Percentiles rank a stretch among this genome's conserved stretches.
phyloP scores from a whole-genome alignment of 1,284 basidiomycete genomes.

The Malassezia sp. region DNA sequence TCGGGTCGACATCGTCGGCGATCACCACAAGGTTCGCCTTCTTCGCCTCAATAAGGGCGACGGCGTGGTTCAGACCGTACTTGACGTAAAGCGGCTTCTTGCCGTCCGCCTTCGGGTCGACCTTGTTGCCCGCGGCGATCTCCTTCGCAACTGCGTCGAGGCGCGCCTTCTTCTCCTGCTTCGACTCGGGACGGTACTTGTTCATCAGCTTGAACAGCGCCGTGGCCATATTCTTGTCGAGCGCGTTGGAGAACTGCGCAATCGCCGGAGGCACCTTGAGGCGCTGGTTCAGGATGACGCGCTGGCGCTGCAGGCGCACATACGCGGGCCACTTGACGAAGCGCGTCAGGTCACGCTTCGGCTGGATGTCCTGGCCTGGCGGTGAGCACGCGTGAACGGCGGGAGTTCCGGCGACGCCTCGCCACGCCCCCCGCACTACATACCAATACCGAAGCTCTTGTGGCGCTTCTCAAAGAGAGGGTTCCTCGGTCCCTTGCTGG shows the following conservation, averaged over 20 bases:
- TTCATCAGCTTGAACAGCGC: constrained; percentile 95
- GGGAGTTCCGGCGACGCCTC: not conserved
- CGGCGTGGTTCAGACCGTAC: constrained; percentile 92
- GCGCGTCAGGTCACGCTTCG: constrained; percentile 79
- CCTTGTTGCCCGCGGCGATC: constrained; percentile 56
- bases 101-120: constrained; percentile 44
- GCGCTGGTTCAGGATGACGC: constrained; percentile 95
- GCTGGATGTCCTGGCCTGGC: constrained; percentile 84
- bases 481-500: constrained; percentile 63
- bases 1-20: constrained; percentile 95
- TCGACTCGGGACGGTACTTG: constrained; percentile 86
- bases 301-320: constrained; percentile 93
- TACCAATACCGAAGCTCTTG: constrained; percentile 92
- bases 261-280: constrained; percentile 97
- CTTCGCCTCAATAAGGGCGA: constrained; percentile 82
- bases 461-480: constrained; percentile 84
- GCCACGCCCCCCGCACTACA: constrained; percentile 37
- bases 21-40: constrained; percentile 95
- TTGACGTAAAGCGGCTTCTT: constrained; percentile 90
- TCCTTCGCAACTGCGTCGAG: constrained; percentile 65
- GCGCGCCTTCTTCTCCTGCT: constrained; percentile 95
- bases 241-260: constrained; percentile 90
- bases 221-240: constrained; percentile 99
- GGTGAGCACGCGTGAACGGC: too few species aligned
- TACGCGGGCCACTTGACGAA: constrained; percentile 99